Evolutionary conservation across 148 eudicot genomes (phyloP), one percentile per base, ranked within the genome.

Genomic region (Vaccinium vitisidaea): DNA sequence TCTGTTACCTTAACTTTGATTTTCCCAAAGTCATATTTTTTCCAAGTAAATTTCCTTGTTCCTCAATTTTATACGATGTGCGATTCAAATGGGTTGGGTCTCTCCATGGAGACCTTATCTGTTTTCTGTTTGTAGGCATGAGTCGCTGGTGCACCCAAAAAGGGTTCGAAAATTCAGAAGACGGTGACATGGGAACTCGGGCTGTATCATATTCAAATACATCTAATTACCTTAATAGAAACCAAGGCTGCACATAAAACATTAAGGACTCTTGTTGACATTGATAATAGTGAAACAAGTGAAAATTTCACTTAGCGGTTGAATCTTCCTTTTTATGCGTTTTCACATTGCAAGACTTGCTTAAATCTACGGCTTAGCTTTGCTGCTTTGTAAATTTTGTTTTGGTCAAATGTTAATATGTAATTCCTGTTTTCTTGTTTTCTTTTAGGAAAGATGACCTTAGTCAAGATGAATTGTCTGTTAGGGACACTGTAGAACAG

Each of bases 401-500:
- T 78, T 19, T 16, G 19, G 14, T 50, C n/a, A 25, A 67, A 6
- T 61, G 3, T 19, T 25, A 30, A 70, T 9, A n/a, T 59, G 14
- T 1, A 78, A 8, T 16, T 49, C 13, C 21, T 53, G 36, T n/a
- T 32, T 63, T 25, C 2, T 15, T 15, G n/a, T 46, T 80, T 53
- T 78, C 7, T 49, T 63, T 83, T 76, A 78, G 86, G 82, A 83
- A 75, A 59, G 84, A 83, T 50, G 84, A 85, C 30, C 59, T 79
- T 55, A 53, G 19, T 83, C 30, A 52, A 54, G 85, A 86, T 77
- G 84, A 77, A 36, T 54, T 77, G 70, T 67, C 77, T 23, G 83
- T 73, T 86, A 81, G 85, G 76, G 88, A 67, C 50, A 81, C 49
- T 69, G 85, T 43, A 32, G 87, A 84, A 23, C 83, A 49, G 39